A percentile compares a stretch with the other conserved stretches of the same genome.
phyloP scores from a whole-genome alignment of 176 grass and related monocot genomes.

The Pontederia paniculata region DNA sequence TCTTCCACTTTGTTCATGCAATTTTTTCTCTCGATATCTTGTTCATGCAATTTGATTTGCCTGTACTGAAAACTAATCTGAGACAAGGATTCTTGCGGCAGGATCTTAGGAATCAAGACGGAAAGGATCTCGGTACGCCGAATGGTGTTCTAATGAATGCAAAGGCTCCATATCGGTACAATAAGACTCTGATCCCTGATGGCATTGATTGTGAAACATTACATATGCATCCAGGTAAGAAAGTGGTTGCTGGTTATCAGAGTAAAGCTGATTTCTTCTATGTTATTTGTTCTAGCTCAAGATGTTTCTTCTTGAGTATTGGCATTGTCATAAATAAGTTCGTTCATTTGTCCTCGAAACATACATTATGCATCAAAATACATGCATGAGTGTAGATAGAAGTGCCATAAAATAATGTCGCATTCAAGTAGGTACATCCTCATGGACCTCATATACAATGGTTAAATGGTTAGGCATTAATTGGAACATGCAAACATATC shows the following conservation, averaged over 20 bases:
- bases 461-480: not conserved
- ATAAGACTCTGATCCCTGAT: slow-evolving; percentile 52
- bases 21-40: no score
- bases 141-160: slow-evolving; percentile 86
- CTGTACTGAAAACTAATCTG: no score
- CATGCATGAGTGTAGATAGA: no score
- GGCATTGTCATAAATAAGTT: not conserved
- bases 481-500: slow-evolving; percentile 52
- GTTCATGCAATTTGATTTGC: not conserved
- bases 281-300: not conserved
- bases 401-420: not conserved
- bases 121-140: slow-evolving; percentile 70
- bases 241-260: no score
- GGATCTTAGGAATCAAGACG: slow-evolving; percentile 74
- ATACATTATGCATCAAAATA: no score
- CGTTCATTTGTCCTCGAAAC: no score
- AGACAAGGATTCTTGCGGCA: not conserved
- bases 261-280: not conserved
- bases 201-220: slow-evolving; percentile 80
- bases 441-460: not conserved
- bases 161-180: slow-evolving; percentile 73
- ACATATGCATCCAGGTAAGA: slow-evolving; percentile 65
- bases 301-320: not conserved
- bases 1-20: no score
- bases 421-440: not conserved